Evolutionary conservation across 2,329 filamentous ascomycete species (phyloP).

Genomic region (Nigrospora osmanthi): DNA sequence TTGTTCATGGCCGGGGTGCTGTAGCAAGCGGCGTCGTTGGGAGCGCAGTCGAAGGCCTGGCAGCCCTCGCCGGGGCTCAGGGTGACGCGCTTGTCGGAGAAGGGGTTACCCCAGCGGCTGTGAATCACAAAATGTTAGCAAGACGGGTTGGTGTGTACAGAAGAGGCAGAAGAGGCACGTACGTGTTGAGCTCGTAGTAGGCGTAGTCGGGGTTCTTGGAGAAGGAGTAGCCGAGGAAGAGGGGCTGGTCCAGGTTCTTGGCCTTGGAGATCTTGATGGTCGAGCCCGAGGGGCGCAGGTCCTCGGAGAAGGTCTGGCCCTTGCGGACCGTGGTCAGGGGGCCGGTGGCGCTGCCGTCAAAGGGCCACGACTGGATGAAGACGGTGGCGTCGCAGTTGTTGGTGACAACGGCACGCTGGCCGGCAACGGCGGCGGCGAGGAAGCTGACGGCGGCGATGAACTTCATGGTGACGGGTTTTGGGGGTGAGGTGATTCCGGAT

Average conservation of each 20-base stretch:
- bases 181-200: conserved; percentile 33
- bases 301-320: conserved; percentile 26
- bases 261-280: conserved; percentile 32
- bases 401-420: conserved; percentile 25
- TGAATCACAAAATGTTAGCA: neutral
- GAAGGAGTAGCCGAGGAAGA: conserved; percentile 36
- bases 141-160: too few species aligned
- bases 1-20: conserved; percentile 27
- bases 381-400: conserved; percentile 23
- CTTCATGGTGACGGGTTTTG: conserved; percentile 15
- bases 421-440: conserved; percentile 21
- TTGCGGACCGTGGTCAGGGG: conserved; percentile 22
- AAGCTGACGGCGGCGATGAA: conserved; percentile 19
- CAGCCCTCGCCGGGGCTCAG: conserved; percentile 28
- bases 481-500: too few species aligned
- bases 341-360: conserved; percentile 20
- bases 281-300: conserved; percentile 25
- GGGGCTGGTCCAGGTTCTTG: conserved; percentile 25
- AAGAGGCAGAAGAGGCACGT: conserved; percentile 7
- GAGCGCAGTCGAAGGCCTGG: conserved; percentile 27
- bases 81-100: conserved; percentile 25
- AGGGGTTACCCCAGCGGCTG: conserved; percentile 31
- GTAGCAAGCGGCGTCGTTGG: conserved; percentile 28
- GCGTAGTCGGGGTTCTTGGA: conserved; percentile 23
- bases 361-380: conserved; percentile 30